A percentile compares a stretch with the other conserved stretches of the same genome.
Evolutionary conservation across 75 land plant species (phyloP).

Genomic region (Pinus tabuliformis): DNA sequence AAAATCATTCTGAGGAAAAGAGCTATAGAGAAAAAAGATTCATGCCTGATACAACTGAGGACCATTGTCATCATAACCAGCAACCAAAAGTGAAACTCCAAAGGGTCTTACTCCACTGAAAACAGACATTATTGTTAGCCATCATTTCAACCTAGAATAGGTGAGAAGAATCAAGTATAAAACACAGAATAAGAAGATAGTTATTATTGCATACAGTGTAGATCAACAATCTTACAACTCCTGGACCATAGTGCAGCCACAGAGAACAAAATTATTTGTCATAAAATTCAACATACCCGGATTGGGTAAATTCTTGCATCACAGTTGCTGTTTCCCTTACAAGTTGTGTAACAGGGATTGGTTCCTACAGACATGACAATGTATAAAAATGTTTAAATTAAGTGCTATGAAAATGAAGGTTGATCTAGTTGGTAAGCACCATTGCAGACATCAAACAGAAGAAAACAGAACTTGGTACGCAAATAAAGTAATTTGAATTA

Average conservation of each 20-base stretch:
- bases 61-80: constrained; percentile 98
- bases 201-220: background rate
- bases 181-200: background rate
- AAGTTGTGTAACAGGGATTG: constrained; percentile 94
- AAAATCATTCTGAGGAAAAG: background rate
- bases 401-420: background rate
- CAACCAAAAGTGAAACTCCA: constrained; percentile 96
- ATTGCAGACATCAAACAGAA: background rate
- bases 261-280: background rate
- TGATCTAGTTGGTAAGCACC: background rate
- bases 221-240: background rate
- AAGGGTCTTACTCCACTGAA: constrained; percentile 98
- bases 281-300: constrained; percentile 62
- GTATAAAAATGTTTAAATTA: background rate
- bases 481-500: background rate
- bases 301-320: constrained; percentile 99
- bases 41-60: constrained; percentile 91
- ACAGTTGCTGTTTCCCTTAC: constrained; percentile 98
- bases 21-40: background rate
- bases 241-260: background rate
- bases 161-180: background rate
- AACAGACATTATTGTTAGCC: constrained; percentile 5
- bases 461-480: background rate
- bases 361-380: constrained; percentile 51
- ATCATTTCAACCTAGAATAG: background rate